Base-by-base conservation (phyloP, 2,329 filamentous ascomycete genomes). In the Alternaria ethzedia region DNA sequence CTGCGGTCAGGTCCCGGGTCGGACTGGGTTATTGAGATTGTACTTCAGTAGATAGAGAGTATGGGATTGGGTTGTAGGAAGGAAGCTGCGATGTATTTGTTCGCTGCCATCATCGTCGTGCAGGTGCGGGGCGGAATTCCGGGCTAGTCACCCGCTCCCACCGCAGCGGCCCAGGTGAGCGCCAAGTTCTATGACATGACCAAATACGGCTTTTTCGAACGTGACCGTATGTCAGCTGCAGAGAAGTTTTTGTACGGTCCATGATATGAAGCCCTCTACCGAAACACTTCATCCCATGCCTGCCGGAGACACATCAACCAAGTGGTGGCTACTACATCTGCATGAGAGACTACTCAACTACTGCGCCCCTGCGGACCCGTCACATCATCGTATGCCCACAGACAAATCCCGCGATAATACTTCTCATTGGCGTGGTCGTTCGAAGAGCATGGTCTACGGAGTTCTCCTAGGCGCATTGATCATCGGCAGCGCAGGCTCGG, bases 191-290 rank as follows among this genome's bases (percentile, higher is more conserved):
- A 41, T 15, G 36, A 41, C 9, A 41, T 5, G 4, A 41, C 36
- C 4, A 17, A 10, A 2, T 4, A 41, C 15, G 1, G 36, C 9
- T 41, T 17, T 41, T 0, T 41, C n/a, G 2, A 1, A 17, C 36
- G 15, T 41, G 15, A 9, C n/a, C 4, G 36, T 6, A 41, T 41
- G n/a, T 2, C 0, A 6, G 5, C n/a, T 41, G 9, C 4, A 41
- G 9, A 41, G 36, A 17, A 41, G 1, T 17, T 2, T 41, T 17
- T 0, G 0, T 1, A 41, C 2, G 9, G 5, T 41, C 36, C 0
- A 5, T 41, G 0, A 0, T 41, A 41, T 41, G 32, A 17, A 41
- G 8, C 9, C 36, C 17, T 6, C 15, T 9, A 10, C 36, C 4
- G 36, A 41, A 1, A 26, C 4, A 26, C 45, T 26, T 12, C 23